Evolutionary conservation across 2,329 filamentous ascomycete species (phyloP), one percentile per base, ranked within the genome.

Genomic region (Fusarium chaquense): DNA sequence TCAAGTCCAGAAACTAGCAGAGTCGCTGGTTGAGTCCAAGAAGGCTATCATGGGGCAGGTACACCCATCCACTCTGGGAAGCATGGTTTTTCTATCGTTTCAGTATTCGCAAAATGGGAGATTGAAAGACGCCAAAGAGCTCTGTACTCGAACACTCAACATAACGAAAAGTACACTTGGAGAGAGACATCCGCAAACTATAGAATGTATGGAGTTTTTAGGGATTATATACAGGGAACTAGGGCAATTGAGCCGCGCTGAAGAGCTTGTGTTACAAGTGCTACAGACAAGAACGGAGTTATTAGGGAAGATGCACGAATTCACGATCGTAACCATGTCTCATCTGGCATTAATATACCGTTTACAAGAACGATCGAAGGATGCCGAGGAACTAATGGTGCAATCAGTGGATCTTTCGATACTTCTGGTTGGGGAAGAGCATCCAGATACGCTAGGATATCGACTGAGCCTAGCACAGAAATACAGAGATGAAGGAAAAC

Each of bases 341-440:
- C 0, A 0, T 0, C 4, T 60, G 6, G 3, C 0, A 3, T 0
- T 0, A 16, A 2, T 53, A 24, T 8, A 35, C 20, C 0, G 0
- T 6, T 0, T 0, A 0, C 45, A 61, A n/a, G 0, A 11, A 0
- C 33, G 46, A 15, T 26, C 4, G 0, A 6, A 33, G 7, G 44
- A 33, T 6, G 4, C 44, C 9, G 1, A 22, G 12, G 10, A 28
- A 6, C 8, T 60, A 0, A 4, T 9, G 0, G 3, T 0, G 1
- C 18, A 11, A 0, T 0, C 8, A 1, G 0, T 35, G 6, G 1
- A 20, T 1, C 3, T 2, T 5, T 0, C 0, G 1, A 13, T 5
- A 4, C 7, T 11, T 8, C 3, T 0, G 0, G 0, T 20, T 0
- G 54, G 58, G 7, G 12, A 24, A 35, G 43, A 43, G 1, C n/a